Evolutionary conservation across 2,329 filamentous ascomycete genomes (phyloP).

Genomic region (Exophiala sideris): DNA sequence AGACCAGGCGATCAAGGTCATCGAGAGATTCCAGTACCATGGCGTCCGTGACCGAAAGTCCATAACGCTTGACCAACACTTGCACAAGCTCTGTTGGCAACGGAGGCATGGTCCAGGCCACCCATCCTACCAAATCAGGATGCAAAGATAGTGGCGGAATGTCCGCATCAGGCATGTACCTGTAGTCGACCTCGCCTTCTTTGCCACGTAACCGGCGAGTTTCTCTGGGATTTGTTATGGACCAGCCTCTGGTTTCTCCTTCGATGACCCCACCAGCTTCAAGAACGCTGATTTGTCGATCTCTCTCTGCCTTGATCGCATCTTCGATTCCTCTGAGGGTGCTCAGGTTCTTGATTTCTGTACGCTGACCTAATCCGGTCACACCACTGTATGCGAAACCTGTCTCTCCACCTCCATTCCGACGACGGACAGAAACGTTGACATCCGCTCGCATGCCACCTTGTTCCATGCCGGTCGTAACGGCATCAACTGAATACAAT

Average conservation of each 20-base stretch:
- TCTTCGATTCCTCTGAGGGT: conserved; percentile 95
- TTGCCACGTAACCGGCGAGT: conserved; percentile 83
- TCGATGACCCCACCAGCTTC: conserved; percentile 70
- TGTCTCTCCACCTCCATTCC: conserved; percentile 45
- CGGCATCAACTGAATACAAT: conserved; percentile 75
- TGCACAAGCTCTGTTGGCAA: conserved; percentile 69
- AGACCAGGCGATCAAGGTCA: conserved; percentile 74
- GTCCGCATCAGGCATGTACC: conserved; percentile 98
- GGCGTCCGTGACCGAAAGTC: conserved; percentile 76
- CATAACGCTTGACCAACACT: conserved; percentile 60
- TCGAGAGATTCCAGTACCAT: conserved; percentile 74
- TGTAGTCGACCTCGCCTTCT: conserved; percentile 94
- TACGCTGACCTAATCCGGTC: conserved; percentile 72
- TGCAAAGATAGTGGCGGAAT: conserved; percentile 75
- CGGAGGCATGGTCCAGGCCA: conserved; percentile 63
- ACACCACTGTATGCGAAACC: conserved; percentile 55
- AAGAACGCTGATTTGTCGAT: conserved; percentile 79
- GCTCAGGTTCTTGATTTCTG: conserved; percentile 95
- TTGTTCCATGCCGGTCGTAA: conserved; percentile 86
- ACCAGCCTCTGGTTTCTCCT: conserved; percentile 92
- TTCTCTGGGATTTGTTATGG: conserved; percentile 69
- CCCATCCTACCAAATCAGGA: conserved; percentile 61
- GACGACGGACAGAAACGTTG: conserved; percentile 79
- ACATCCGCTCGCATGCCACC: conserved; percentile 90
- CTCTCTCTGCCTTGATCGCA: conserved; percentile 84